A percentile compares a stretch with the other conserved stretches of the same genome.
These are phyloP conservation scores for Cercospora zeina DNA, from an alignment of 2,329 filamentous ascomycete species.

Conservation along the genomic window DNA sequence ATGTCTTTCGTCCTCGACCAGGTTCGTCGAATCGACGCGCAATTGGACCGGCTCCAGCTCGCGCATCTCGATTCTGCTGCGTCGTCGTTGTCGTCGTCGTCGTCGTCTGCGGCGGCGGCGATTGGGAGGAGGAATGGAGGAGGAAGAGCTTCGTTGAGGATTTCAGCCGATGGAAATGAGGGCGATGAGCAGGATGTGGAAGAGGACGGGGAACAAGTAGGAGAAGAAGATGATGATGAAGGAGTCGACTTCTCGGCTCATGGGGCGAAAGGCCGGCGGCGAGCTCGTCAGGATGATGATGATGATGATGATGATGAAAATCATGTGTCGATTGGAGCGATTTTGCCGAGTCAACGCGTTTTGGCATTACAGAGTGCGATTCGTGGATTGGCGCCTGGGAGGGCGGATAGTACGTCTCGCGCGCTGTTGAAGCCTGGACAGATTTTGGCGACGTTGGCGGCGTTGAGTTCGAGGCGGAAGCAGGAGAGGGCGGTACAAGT, in stretches of 20 bases:
- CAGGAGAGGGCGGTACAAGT: neutral
- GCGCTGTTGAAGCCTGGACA: slow-evolving; percentile 27
- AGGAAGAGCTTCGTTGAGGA: neutral
- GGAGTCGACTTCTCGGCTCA: neutral
- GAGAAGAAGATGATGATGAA: slow-evolving; percentile 4
- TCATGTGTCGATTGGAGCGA: neutral
- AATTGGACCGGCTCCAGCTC: slow-evolving; percentile 60
- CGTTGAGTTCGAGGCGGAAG: slow-evolving; percentile 23
- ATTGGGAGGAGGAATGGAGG: neutral
- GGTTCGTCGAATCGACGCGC: slow-evolving; percentile 58
- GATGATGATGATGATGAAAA: slow-evolving; percentile 8
- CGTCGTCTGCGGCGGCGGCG: neutral
- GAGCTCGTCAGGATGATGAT: slow-evolving; percentile 1
- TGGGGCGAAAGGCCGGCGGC: too few species aligned
- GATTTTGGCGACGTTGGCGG: slow-evolving; percentile 19
- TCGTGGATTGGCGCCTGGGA: slow-evolving; percentile 33
- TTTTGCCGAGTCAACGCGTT: slow-evolving; percentile 32
- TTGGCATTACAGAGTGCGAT: slow-evolving; percentile 39
- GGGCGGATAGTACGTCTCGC: slow-evolving; percentile 27
- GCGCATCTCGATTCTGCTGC: slow-evolving; percentile 35
- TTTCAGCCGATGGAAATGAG: neutral
- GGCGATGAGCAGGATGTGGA: neutral
- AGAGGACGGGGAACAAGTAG: neutral
- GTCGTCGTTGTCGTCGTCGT: too few species aligned
- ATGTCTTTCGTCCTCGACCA: slow-evolving; percentile 49